Conservation (phyloP, 805 yeast genomes). For the Nakazawaea populi region DNA sequence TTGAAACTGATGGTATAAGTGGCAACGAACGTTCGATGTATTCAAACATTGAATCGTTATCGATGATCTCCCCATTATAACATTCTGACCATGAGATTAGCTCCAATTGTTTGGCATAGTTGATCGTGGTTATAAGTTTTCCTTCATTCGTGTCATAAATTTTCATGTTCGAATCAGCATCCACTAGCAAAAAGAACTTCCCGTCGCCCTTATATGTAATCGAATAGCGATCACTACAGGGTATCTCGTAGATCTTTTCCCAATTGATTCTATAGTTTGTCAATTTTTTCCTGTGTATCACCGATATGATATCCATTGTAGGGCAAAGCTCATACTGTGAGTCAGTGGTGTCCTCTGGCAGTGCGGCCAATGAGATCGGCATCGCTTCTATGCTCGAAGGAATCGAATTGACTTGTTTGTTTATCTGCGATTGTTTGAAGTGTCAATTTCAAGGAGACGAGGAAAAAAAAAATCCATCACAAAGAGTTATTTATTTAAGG, state of each 20-base stretch:
- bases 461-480: constrained; percentile 1
- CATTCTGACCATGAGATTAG: constrained; percentile 16
- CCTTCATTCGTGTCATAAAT: constrained; percentile 26
- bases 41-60: constrained; percentile 16
- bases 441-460: background rate
- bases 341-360: background rate
- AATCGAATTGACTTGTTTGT: background rate
- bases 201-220: constrained; percentile 28
- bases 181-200: constrained; percentile 21
- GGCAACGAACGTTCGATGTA: constrained; percentile 20
- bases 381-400: background rate
- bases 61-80: constrained; percentile 12
- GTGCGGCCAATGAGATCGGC: background rate
- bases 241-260: constrained; percentile 25
- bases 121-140: constrained; percentile 16
- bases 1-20: constrained; percentile 12
- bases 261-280: constrained; percentile 26
- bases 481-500: background rate
- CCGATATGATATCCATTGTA: constrained; percentile 27
- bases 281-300: constrained; percentile 20
- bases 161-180: constrained; percentile 17
- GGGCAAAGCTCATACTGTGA: constrained; percentile 19
- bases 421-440: background rate
- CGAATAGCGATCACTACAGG: constrained; percentile 7
- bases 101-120: constrained; percentile 7